Conservation (phyloP, 2,329 filamentous ascomycete genomes). For the Cladosporium oxysporum region DNA sequence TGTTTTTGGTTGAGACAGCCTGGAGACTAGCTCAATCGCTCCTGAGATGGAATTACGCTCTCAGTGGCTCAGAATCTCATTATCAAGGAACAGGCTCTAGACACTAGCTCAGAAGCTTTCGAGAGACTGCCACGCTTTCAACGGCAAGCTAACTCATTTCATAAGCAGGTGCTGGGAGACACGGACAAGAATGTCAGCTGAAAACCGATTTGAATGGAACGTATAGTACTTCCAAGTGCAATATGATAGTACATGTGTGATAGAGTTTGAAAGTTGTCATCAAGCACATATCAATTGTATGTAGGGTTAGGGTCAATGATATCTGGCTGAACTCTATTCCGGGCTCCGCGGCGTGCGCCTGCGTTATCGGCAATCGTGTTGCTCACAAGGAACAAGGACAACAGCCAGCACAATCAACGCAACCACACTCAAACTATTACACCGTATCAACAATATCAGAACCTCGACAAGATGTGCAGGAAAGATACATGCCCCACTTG, state of each 20-base stretch:
- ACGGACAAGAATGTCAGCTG: no score
- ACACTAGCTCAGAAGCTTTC: no score
- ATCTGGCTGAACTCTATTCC: neutral
- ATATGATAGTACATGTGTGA: neutral
- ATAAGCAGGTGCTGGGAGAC: no score
- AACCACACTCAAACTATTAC: neutral
- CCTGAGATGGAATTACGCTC: no score
- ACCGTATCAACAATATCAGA: neutral
- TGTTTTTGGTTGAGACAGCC: no score
- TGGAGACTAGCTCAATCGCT: no score
- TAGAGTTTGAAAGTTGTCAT: neutral
- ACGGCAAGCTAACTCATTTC: no score
- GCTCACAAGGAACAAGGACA: neutral
- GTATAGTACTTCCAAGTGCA: neutral
- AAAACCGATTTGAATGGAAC: neutral
- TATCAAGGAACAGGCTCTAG: no score
- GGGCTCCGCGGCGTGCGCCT: neutral
- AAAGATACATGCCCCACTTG: constrained; percentile 12
- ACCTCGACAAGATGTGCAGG: constrained; percentile 14
- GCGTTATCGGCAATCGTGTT: neutral
- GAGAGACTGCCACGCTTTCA: no score
- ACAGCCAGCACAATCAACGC: neutral
- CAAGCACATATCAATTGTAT: neutral
- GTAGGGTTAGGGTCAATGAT: neutral
- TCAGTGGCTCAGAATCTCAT: no score